These are phyloP conservation scores for Lonicera japonica DNA, from an alignment of 129 eudicot genomes.

Conservation along the genomic window DNA sequence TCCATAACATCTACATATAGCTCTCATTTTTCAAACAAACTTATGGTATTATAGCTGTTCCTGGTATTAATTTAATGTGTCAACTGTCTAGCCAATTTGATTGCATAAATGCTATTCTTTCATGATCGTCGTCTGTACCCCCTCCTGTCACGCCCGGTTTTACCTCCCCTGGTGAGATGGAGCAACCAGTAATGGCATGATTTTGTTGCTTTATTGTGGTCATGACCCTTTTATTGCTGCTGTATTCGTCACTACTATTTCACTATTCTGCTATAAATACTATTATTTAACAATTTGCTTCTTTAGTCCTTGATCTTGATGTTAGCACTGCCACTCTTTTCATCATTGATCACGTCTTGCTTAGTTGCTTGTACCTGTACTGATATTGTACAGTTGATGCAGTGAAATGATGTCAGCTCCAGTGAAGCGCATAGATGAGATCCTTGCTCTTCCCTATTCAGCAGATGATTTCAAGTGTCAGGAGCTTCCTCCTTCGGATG, in stretches of 20 bases:
- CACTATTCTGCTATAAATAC: background rate
- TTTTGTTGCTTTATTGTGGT: background rate
- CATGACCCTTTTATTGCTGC: too few species aligned
- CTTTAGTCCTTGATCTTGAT: background rate
- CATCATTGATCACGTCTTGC: too few species aligned
- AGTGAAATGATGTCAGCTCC: slow-evolving; percentile 84
- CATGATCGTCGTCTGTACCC: too few species aligned
- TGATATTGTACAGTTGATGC: slow-evolving; percentile 16
- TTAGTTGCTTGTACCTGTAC: slow-evolving; percentile 7
- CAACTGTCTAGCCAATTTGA: too few species aligned
- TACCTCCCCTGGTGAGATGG: background rate
- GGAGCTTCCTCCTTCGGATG: slow-evolving; percentile 76
- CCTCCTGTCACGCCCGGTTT: too few species aligned
- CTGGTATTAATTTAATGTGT: too few species aligned
- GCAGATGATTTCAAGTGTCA: slow-evolving; percentile 49
- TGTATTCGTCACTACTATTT: background rate
- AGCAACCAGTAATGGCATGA: background rate
- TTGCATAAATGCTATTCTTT: too few species aligned
- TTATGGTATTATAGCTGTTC: too few species aligned
- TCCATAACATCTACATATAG: too few species aligned
- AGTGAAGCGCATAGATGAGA: slow-evolving; percentile 75
- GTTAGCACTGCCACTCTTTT: background rate
- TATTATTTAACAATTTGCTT: background rate
- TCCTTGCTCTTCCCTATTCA: slow-evolving; percentile 49
- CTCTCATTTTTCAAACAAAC: too few species aligned